Evolutionary conservation across 495 filamentous ascomycete genomes (phyloP).

Genomic region (Xanthoparmelia taractica): DNA sequence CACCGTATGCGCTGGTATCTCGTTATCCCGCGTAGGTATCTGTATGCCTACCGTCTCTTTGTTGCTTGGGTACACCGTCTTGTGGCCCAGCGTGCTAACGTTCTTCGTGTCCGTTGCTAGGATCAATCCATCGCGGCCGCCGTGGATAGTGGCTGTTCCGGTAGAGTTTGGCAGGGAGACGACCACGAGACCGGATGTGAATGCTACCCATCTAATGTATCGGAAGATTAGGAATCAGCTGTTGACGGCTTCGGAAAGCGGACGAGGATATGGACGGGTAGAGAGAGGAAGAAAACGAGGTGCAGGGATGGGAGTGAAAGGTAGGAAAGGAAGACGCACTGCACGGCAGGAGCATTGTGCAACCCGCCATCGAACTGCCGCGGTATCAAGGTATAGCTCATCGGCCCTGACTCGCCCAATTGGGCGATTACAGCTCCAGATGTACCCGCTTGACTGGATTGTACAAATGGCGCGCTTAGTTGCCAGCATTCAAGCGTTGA

Average conservation of each 20-base stretch:
- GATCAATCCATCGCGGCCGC: constrained; percentile 42
- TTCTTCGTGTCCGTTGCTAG: constrained; percentile 42
- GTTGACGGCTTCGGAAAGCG: background rate
- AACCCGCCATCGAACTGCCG: constrained; percentile 41
- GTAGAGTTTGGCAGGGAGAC: constrained; percentile 43
- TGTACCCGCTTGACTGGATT: constrained; percentile 38
- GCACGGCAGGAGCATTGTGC: constrained; percentile 44
- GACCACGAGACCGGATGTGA: constrained; percentile 43
- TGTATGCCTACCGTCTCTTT: constrained; percentile 36
- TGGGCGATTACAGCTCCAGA: constrained; percentile 32
- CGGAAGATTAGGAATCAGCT: constrained; percentile 1
- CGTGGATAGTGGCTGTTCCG: constrained; percentile 34
- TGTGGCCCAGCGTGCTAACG: constrained; percentile 43
- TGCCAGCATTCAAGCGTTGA: too few relatives aligned
- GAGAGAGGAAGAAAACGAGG: background rate
- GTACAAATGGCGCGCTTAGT: constrained; percentile 27
- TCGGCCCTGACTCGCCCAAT: constrained; percentile 33
- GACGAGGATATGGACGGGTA: background rate
- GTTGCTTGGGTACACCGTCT: constrained; percentile 40
- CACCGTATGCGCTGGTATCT: constrained; percentile 38
- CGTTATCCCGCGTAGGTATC: constrained; percentile 35
- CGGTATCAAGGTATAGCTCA: constrained; percentile 39
- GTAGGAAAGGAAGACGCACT: constrained; percentile 34
- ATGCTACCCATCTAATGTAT: constrained; percentile 42
- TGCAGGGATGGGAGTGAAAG: background rate